phyloP scores from a whole-genome alignment of 2,329 filamentous ascomycete genomes.

The Periconia macrospinosa region DNA sequence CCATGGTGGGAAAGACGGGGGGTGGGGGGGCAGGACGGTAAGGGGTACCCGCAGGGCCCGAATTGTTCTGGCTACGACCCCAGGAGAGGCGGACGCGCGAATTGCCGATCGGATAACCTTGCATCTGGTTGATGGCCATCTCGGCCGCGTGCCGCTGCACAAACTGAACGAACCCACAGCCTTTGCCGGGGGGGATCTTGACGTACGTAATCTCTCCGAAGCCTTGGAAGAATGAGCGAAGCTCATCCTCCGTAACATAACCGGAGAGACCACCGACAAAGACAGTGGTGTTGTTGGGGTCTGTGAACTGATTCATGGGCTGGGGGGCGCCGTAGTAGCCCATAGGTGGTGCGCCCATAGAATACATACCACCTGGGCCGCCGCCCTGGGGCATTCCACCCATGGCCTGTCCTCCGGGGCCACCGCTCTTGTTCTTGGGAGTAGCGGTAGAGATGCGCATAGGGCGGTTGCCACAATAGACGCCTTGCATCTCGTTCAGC shows the following conservation, averaged over 20 bases:
- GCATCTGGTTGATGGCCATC: conserved; percentile 99
- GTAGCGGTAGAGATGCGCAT: conserved; percentile 99
- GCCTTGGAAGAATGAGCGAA: conserved; percentile 99
- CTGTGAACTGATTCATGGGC: conserved; percentile 99
- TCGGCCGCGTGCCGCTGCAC: conserved; percentile 98
- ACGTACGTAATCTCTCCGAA: conserved; percentile 99
- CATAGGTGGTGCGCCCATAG: conserved; percentile 70
- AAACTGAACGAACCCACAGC: conserved; percentile 98
- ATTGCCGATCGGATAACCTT: conserved; percentile 98
- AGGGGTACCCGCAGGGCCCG: conserved; percentile 89
- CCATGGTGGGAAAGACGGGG: conserved; percentile 72
- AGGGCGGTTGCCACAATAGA: conserved; percentile 96
- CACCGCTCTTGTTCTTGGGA: conserved; percentile 80
- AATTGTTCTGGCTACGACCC: conserved; percentile 99
- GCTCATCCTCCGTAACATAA: conserved; percentile 98
- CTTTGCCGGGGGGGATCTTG: conserved; percentile 99
- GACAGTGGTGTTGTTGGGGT: conserved; percentile 99
- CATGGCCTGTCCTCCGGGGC: conserved; percentile 56
- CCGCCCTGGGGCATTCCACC: conserved; percentile 34
- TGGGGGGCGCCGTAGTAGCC: conserved; percentile 67
- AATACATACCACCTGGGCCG: conserved; percentile 65
- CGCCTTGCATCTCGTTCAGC: conserved; percentile 96
- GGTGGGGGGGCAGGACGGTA: conserved; percentile 90
- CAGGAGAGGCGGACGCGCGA: conserved; percentile 96
- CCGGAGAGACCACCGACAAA: conserved; percentile 96